phyloP scores from a whole-genome alignment of 164 flowering plant genomes.

The Hamamelis virginiana region DNA sequence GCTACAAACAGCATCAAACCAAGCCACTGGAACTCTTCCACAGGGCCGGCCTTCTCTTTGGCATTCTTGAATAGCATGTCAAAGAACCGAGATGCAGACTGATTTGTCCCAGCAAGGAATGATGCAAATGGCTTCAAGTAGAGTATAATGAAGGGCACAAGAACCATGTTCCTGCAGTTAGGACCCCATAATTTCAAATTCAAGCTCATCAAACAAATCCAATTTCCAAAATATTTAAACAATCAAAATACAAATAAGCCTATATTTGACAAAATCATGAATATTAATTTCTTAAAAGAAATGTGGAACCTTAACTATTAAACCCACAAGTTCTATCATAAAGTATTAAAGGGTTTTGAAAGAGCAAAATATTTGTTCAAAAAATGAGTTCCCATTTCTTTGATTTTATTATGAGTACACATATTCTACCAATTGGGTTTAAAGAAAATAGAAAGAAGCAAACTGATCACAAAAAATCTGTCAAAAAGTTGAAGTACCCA shows the following conservation, averaged over 20 bases:
- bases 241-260: neutral
- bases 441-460: neutral
- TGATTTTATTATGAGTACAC: neutral
- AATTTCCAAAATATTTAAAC: neutral
- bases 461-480: neutral
- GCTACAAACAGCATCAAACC: constrained; percentile 98
- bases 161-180: constrained; percentile 86
- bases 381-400: neutral
- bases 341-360: neutral
- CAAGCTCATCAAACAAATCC: neutral
- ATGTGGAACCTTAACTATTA: neutral
- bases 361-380: neutral
- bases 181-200: neutral
- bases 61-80: constrained; percentile 64
- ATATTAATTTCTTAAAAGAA: neutral
- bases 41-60: constrained; percentile 83
- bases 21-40: constrained; percentile 95
- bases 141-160: constrained; percentile 84
- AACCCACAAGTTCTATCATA: neutral
- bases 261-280: neutral
- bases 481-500: neutral
- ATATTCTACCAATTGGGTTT: neutral
- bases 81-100: constrained; percentile 55
- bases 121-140: constrained; percentile 77
- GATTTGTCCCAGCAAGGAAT: constrained; percentile 61